Evolutionary conservation across 2,329 filamentous ascomycete species (phyloP).

Genomic region (Exophiala oligosperma): DNA sequence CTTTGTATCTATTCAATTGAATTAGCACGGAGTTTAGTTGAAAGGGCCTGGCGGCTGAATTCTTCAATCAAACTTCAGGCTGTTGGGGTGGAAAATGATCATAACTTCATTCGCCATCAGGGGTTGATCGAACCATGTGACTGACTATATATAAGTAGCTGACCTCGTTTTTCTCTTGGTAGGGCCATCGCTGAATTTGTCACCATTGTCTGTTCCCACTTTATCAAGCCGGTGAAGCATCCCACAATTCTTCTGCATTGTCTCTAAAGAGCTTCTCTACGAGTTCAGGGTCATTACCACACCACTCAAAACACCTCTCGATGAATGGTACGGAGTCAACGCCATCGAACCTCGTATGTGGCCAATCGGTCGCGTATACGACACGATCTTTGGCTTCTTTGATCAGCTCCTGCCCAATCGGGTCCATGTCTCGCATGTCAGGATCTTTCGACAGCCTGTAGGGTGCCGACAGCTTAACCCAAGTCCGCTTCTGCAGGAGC

Average conservation of each 20-base stretch:
- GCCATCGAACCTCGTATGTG: slow-evolving; percentile 62
- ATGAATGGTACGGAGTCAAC: slow-evolving; percentile 58
- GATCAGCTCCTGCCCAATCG: slow-evolving; percentile 52
- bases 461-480: slow-evolving; percentile 59
- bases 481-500: slow-evolving; percentile 50
- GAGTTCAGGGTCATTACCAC: slow-evolving; percentile 28
- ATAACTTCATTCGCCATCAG: too few relatives aligned
- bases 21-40: neutral
- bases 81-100: too few relatives aligned
- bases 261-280: slow-evolving; percentile 51
- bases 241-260: slow-evolving; percentile 57
- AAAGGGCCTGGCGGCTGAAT: neutral
- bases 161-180: too few relatives aligned
- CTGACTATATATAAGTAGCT: too few relatives aligned
- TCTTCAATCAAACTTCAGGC: too few relatives aligned
- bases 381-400: slow-evolving; percentile 46
- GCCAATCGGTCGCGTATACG: slow-evolving; percentile 65
- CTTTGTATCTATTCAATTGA: too few relatives aligned
- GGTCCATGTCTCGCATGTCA: slow-evolving; percentile 47
- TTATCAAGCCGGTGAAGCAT: slow-evolving; percentile 24
- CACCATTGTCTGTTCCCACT: too few relatives aligned
- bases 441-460: slow-evolving; percentile 55
- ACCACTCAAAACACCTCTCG: slow-evolving; percentile 55
- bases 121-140: too few relatives aligned
- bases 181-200: too few relatives aligned